Conservation (phyloP, 1,139 yeast species). For the Magnusiomyces sp. region DNA sequence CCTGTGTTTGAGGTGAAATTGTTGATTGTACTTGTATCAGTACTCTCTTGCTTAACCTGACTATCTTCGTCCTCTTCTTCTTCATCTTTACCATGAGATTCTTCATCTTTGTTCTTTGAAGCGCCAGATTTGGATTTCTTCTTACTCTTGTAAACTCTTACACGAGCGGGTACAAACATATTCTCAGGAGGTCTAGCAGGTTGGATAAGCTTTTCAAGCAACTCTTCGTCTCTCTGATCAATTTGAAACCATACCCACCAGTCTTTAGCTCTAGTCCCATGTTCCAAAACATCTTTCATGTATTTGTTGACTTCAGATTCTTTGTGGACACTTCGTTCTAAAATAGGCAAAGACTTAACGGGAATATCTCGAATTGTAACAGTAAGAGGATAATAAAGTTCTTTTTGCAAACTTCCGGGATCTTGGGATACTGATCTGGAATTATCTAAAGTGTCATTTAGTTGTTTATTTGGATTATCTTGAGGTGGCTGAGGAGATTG, state of each 20-base stretch:
- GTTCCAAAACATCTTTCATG: slow-evolving; percentile 54
- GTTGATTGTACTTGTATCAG: neutral
- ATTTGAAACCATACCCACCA: slow-evolving; percentile 77
- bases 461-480: neutral
- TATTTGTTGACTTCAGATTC: slow-evolving; percentile 45
- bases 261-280: slow-evolving; percentile 54
- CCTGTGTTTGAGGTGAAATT: too few relatives aligned
- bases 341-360: slow-evolving; percentile 55
- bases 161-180: slow-evolving; percentile 23
- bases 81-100: slow-evolving; percentile 3
- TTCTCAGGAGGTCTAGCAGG: slow-evolving; percentile 27
- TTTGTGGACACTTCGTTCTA: slow-evolving; percentile 58
- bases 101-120: slow-evolving; percentile 4
- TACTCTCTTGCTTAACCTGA: neutral
- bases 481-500: slow-evolving; percentile 7
- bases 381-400: slow-evolving; percentile 51
- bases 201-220: slow-evolving; percentile 25
- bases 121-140: slow-evolving; percentile 8
- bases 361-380: slow-evolving; percentile 59
- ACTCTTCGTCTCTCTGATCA: slow-evolving; percentile 68
- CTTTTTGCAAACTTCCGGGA: slow-evolving; percentile 28
- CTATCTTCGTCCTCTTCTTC: neutral
- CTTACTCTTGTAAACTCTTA: slow-evolving; percentile 25
- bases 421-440: slow-evolving; percentile 17
- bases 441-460: neutral